Base-by-base conservation (phyloP, 1,284 basidiomycete genomes). In the Blastosporella zonata region DNA sequence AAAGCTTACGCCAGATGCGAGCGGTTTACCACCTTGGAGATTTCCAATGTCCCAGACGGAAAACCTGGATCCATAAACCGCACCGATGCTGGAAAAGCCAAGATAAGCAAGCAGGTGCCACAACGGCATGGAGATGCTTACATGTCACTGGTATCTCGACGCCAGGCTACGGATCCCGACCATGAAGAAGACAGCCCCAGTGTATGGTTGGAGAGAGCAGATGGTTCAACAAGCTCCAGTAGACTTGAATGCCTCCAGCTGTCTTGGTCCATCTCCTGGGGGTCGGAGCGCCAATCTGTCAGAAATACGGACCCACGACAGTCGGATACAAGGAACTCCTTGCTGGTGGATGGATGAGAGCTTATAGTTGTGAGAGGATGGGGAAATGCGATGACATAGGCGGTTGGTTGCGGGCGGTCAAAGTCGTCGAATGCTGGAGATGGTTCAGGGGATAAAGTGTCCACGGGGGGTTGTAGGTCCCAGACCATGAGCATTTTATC, bases 401-500 rank as follows among this genome's bases (percentile, higher is more conserved):
- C 84, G 21, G 83, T 87, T 1, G 88, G 88, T 52, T 85, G 84
- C 5, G 74, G 72, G 25, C 81, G 72, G n/a, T 62, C 50, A 23
- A 62, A 44, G 50, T 49, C 46, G 57, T 59, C 23, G 50, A 41
- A 20, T 2, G 13, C 59, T 50, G 64, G 68, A 49, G 61, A 71
- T 38, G 60, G 62, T 44, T 53, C 51, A 17, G 51, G 59, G 10
- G 68, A 61, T 31, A 76, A 67, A 49, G n/a, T n/a, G n/a, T 78
- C 67, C 43, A 74, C 48, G 20, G 68, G 61, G 2, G 86, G 84
- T 59, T 78, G 70, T 15, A 91, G 75, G 63, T 91, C 86, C 88
- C 88, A 91, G 12, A 91, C 79, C 78, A 90, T 84, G 40, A 90
- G 73, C 74, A 84, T 84, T 61, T 81, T 86, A 67, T 90, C 87